Base-by-base conservation (phyloP, 2,329 filamentous ascomycete species). In the Fusarium sp. region DNA sequence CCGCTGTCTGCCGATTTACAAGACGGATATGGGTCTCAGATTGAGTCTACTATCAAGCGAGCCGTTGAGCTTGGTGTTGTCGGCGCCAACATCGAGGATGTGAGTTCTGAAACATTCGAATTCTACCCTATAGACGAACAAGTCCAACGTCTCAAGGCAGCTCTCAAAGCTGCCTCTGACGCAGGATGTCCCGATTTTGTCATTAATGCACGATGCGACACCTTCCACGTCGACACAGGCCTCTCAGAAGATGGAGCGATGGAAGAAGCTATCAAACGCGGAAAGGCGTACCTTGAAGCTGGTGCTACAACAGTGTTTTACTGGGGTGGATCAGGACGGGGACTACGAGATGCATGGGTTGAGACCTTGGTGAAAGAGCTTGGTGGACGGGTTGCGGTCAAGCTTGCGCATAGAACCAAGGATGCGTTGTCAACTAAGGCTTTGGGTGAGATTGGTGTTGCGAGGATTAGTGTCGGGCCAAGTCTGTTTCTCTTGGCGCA, bases 271-370 rank as follows among this genome's bases (percentile, higher is more conserved):
- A 81, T 91, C 49, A 76, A 79, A 52, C 82, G 90, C 2, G 89
- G 88, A 0, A 86, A 84, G 63, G 85, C 84, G n/a, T 91, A 87
- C 75, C 80, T 91, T 7, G 84, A 82, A 1, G 88, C 88, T 5
- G 89, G 89, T 0, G 89, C 89, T 0, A 86, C 84, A 18, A 90
- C 86, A 2, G 83, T 89, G 0, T 91, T 90, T 79, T 87, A 90
- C 57, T 91, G 88, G 88, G 89, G 89, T 19, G 87, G 81, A 5
- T 73, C 80, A 0, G 79, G 79, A 39, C 77, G 83, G 19, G 79
- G 87, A 44, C 75, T 88, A 18, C 80, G 80, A 18, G 81, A 78
- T 18, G 82, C 80, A 1, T 87, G 89, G 77, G 83, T 89, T 5
- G 77, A 81, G 75, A 78, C 74, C 45, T 74, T 90, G 70, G 86